phyloP scores from a whole-genome alignment of 1,139 yeast species.

The Suhomyces choctaworum region DNA sequence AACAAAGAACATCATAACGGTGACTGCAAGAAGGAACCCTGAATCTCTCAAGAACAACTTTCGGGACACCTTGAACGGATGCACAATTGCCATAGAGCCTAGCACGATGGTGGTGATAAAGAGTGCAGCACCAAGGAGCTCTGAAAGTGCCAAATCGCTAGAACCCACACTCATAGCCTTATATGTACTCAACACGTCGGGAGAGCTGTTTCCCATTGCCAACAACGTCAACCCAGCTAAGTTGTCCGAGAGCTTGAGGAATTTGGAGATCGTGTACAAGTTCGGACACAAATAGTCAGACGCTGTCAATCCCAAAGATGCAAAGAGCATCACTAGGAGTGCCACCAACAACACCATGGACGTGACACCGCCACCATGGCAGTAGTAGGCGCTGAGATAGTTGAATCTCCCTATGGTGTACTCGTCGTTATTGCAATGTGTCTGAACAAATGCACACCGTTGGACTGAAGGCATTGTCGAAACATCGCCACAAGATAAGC shows the following conservation, averaged over 20 bases:
- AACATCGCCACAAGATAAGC: conserved; percentile 14
- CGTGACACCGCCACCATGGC: conserved; percentile 11
- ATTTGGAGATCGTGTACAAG: conserved; percentile 58
- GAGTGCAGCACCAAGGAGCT: conserved; percentile 80
- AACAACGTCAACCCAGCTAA: conserved; percentile 84
- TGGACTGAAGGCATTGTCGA: conserved; percentile 25
- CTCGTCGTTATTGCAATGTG: conserved; percentile 40
- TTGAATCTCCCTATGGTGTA: conserved; percentile 20
- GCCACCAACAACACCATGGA: conserved; percentile 19
- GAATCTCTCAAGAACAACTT: conserved; percentile 56
- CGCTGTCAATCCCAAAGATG: conserved; percentile 70
- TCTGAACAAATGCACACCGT: conserved; percentile 46
- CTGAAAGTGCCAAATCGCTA: conserved; percentile 81
- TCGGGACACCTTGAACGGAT: conserved; percentile 62
- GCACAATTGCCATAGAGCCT: conserved; percentile 69
- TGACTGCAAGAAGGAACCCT: conserved; percentile 50
- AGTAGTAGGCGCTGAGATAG: conserved; percentile 22
- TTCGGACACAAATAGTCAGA: conserved; percentile 78
- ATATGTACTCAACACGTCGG: conserved; percentile 84
- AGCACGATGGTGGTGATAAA: conserved; percentile 75
- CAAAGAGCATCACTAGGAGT: conserved; percentile 47
- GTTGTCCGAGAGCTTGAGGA: conserved; percentile 67
- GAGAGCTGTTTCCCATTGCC: conserved; percentile 91
- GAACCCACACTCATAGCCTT: conserved; percentile 72
- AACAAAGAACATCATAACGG: conserved; percentile 40